Conservation (phyloP, 2,329 filamentous ascomycete species). For the Mollisia scopiformis region DNA sequence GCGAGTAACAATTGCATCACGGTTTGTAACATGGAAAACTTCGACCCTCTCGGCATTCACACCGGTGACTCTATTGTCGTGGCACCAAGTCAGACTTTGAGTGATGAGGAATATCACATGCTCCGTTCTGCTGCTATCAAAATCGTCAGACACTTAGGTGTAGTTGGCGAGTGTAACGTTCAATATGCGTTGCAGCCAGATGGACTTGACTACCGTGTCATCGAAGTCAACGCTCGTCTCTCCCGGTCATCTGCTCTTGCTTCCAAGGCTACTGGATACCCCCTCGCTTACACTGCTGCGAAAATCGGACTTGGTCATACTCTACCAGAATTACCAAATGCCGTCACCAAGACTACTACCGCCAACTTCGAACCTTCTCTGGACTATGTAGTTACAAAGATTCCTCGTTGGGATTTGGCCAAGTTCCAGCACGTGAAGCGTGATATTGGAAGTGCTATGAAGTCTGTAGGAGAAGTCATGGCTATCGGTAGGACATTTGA, state of each 20-base stretch:
- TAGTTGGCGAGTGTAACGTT: slow-evolving; percentile 98
- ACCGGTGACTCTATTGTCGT: slow-evolving; percentile 99
- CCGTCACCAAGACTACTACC: slow-evolving; percentile 97
- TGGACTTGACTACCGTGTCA: slow-evolving; percentile 96
- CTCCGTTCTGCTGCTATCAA: slow-evolving; percentile 96
- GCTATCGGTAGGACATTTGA: slow-evolving; percentile 98
- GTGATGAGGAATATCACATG: slow-evolving; percentile 99
- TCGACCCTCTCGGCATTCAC: slow-evolving; percentile 95
- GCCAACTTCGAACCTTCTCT: slow-evolving; percentile 98
- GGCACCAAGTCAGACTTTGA: slow-evolving; percentile 93
- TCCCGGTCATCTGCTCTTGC: slow-evolving; percentile 96
- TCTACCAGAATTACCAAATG: slow-evolving; percentile 93
- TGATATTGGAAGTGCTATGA: slow-evolving; percentile 97
- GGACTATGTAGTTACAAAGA: slow-evolving; percentile 98
- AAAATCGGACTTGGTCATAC: slow-evolving; percentile 98
- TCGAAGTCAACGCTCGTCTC: slow-evolving; percentile 98
- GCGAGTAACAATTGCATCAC: slow-evolving; percentile 99
- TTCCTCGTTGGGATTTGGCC: slow-evolving; percentile 95
- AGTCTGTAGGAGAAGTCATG: slow-evolving; percentile 99
- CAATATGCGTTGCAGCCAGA: slow-evolving; percentile 97
- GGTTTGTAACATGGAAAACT: slow-evolving; percentile 99
- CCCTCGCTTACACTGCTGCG: slow-evolving; percentile 93
- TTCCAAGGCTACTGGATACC: slow-evolving; percentile 97
- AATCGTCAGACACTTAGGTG: slow-evolving; percentile 94
- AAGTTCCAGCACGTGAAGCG: slow-evolving; percentile 99